phyloP scores from a whole-genome alignment of 2,329 filamentous ascomycete species.

The Monilinia fructicola region DNA sequence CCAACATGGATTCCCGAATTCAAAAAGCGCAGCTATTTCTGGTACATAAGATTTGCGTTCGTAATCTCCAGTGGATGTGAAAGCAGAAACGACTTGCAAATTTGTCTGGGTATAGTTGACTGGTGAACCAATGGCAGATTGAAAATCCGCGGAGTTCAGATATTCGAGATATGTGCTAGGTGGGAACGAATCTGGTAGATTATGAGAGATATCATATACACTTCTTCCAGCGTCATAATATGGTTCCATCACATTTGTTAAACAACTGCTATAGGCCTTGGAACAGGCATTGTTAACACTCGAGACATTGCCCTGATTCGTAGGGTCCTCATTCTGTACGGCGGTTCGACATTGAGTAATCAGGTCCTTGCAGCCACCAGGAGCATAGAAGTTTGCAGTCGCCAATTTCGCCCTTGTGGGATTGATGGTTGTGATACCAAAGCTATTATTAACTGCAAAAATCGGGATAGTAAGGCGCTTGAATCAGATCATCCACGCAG shows the following conservation, averaged over 20 bases:
- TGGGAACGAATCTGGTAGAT: constrained; percentile 58
- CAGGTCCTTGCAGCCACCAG: constrained; percentile 54
- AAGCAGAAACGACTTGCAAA: constrained; percentile 48
- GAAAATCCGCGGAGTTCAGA: constrained; percentile 61
- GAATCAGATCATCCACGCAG: constrained; percentile 63
- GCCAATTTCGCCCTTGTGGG: constrained; percentile 50
- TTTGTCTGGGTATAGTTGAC: constrained; percentile 58
- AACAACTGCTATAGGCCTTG: constrained; percentile 41
- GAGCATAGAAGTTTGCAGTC: constrained; percentile 47
- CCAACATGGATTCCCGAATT: constrained; percentile 65
- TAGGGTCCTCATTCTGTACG: constrained; percentile 44
- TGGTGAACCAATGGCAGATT: constrained; percentile 60
- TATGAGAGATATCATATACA: constrained; percentile 42
- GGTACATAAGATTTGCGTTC: constrained; percentile 61
- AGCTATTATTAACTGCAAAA: constrained; percentile 67
- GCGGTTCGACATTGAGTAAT: constrained; percentile 53
- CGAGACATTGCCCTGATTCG: constrained; percentile 44
- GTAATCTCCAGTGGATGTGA: constrained; percentile 57
- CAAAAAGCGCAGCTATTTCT: constrained; percentile 59
- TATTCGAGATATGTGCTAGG: constrained; percentile 61
- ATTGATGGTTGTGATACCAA: constrained; percentile 58
- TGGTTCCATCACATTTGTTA: constrained; percentile 40
- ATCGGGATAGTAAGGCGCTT: constrained; percentile 55
- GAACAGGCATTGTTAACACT: constrained; percentile 42
- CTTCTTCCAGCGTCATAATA: constrained; percentile 41